phyloP scores from a whole-genome alignment of 1,284 basidiomycete species.

The Tylopilus sp. region DNA sequence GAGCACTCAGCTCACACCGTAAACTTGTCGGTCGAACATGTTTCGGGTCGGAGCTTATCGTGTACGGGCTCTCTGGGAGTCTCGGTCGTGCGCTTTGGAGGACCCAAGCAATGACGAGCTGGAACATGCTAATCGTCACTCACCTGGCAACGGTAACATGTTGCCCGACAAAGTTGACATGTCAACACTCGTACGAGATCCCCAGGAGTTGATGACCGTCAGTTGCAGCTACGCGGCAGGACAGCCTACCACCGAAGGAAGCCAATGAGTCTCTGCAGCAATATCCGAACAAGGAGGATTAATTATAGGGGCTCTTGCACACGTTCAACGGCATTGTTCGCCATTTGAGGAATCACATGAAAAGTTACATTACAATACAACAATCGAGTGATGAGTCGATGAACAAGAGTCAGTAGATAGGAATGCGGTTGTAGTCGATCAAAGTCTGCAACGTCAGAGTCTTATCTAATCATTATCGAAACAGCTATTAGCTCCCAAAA shows the following conservation, averaged over 20 bases:
- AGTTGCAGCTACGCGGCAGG: slow-evolving; percentile 13
- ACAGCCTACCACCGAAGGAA: slow-evolving; percentile 8
- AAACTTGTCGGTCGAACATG: slow-evolving; percentile 8
- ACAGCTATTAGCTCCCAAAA: slow-evolving; percentile 15
- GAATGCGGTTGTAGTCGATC: background rate
- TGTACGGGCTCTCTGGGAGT: slow-evolving; percentile 10
- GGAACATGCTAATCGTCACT: slow-evolving; percentile 5
- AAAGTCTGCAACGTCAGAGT: background rate
- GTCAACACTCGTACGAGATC: slow-evolving; percentile 12
- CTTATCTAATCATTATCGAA: background rate
- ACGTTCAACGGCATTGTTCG: background rate
- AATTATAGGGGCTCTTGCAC: background rate
- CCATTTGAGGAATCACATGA: background rate
- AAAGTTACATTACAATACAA: slow-evolving; percentile 7
- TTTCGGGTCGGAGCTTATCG: slow-evolving; percentile 20
- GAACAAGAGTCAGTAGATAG: background rate
- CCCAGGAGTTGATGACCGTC: slow-evolving; percentile 4
- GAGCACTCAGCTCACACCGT: slow-evolving; percentile 12
- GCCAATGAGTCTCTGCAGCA: slow-evolving; percentile 4
- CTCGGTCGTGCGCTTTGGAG: slow-evolving; percentile 9
- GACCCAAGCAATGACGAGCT: slow-evolving; percentile 13
- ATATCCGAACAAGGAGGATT: slow-evolving; percentile 1
- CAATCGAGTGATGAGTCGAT: background rate
- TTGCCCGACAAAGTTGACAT: slow-evolving; percentile 6
- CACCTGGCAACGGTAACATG: slow-evolving; percentile 9